Evolutionary conservation across 1,284 basidiomycete species (phyloP), one percentile per base, ranked within the genome.

Genomic region (Sporisorium scitamineum): DNA sequence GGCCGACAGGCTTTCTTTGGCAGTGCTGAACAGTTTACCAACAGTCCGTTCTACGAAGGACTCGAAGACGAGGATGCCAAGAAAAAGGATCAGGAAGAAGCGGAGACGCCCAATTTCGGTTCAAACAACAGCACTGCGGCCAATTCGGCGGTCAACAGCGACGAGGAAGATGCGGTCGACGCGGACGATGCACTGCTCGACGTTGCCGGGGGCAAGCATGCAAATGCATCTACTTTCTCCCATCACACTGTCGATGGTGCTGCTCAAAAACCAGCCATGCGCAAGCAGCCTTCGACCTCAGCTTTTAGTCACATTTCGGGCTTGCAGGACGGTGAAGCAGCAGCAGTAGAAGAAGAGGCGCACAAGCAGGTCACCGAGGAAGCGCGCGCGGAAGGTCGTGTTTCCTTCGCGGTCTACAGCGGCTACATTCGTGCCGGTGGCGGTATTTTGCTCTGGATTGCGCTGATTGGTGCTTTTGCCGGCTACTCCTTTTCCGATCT

Each of bases 261-360:
- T 5, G 39, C 9, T 20, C 39, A n/a, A 20, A 42, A 20, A 20
- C n/a, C 18, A 18, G 39, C 10, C 42, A 70, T 80, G 56, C 63
- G 75, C 3, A 78, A 78, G 14, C 78, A 76, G 10, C 56, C 78
- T 1, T 78, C 82, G 9, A 53, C 54, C 6, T 67, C 70, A 41
- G 52, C 68, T 7, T 92, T 94, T 13, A 93, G 93, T 82, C 83
- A 84, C 13, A 86, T 89, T 4, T 94, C 93, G 80, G 81, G 93
- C 26, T 84, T 84, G 27, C 91, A 91, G 0, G 92, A 90, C 3
- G 86, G 87, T n/a, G 31, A 45, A 8, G 54, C 26, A 6, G 58
- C 32, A 13, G 51, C 24, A 8, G 47, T 2, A 1, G 51, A 54
- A 2, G 67, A 47, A 11, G 67, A 60, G n/a, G 50, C 54, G n/a